Evolutionary conservation across 495 filamentous ascomycete genomes (phyloP), one percentile per base, ranked within the genome.

Genomic region (Talaromyces nanjingensis): DNA sequence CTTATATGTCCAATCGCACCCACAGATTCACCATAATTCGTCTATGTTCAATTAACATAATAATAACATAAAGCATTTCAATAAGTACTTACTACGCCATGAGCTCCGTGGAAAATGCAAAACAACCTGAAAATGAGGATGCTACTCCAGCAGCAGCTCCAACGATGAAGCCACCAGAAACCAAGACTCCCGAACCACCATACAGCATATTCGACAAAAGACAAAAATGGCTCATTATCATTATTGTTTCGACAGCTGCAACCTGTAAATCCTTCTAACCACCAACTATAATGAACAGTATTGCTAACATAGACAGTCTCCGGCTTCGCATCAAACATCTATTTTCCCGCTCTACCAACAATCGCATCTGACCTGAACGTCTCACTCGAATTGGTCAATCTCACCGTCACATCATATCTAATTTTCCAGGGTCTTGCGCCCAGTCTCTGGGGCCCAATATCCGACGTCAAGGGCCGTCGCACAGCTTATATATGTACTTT

Each of bases 271-370:
- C 47, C 5, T 9, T 1, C 14, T 27, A 22, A 18, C 25, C 11
- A 33, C 59, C 6, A 52, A 31, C 27, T 62, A 31, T 64, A 39
- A 60, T 67, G 64, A 69, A 45, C 3, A 31, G 29, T 31, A 1
- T 47, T 49, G 8, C n/a, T 49, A 9, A 49, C 45, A 49, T 12
- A 7, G 20, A 29, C 6, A 80, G 78, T 84, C 63, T 84, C 81
- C 4, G 77, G 77, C 0, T 83, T 83, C 64, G 77, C 79, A n/a
- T 80, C 78, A 6, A 83, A 83, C 71, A 80, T 84, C 33, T 84
- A 82, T 65, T 84, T 82, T 62, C 83, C 81, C 8, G 77, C 78
- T 0, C 68, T 84, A 7, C 72, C 75, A 8, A 78, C 76, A 0
- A 78, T 84, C 9, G 74, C 80, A 11, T 39, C 61, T 7, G 77